Conservation (phyloP, 2,329 filamentous ascomycete genomes). For the Penicillium sp. region DNA sequence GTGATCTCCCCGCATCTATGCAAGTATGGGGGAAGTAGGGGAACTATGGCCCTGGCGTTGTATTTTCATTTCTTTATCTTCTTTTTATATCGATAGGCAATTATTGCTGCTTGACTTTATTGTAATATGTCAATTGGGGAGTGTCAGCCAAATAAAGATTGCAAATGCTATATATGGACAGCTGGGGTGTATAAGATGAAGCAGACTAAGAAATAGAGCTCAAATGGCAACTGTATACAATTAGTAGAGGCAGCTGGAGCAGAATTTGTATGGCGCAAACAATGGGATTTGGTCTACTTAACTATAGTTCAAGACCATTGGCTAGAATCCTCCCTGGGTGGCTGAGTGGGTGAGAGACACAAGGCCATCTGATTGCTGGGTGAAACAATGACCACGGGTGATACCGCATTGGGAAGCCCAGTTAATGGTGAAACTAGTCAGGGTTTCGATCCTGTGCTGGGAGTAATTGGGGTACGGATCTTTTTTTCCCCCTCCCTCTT, state of each 20-base stretch:
- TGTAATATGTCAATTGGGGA: neutral
- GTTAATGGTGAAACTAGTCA: neutral
- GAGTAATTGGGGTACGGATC: neutral
- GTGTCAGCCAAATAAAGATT: neutral
- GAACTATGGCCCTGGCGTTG: neutral
- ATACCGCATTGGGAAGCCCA: constrained; percentile 1
- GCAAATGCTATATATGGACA: neutral
- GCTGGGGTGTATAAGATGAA: neutral
- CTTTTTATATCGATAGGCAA: neutral
- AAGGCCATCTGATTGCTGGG: neutral
- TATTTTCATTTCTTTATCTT: neutral
- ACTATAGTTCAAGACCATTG: neutral
- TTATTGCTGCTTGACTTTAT: neutral
- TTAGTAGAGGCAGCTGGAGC: neutral
- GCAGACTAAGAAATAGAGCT: neutral
- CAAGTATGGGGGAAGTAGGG: neutral
- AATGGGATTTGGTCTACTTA: neutral
- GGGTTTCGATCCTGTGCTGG: neutral
- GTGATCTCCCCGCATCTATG: constrained; percentile 24
- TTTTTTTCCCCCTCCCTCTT: neutral
- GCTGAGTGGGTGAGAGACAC: constrained; percentile 6
- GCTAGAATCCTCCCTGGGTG: neutral
- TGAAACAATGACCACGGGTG: neutral
- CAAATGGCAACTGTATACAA: neutral
- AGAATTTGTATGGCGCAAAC: neutral